phyloP scores from a whole-genome alignment of 805 yeast species.

The Tetrapisispora phaffii region DNA sequence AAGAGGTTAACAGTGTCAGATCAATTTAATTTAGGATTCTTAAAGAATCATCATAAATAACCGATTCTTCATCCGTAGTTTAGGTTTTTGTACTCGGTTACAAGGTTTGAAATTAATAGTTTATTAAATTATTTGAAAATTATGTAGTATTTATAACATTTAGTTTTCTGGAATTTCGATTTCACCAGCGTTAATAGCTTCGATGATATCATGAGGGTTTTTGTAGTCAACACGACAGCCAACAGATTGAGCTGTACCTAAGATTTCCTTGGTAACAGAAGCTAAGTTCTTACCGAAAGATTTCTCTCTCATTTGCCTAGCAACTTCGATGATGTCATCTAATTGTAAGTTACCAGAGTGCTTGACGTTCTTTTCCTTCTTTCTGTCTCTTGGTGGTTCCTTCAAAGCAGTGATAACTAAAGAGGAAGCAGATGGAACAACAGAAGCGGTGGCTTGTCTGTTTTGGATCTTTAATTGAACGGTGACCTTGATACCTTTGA shows the following conservation, averaged over 20 bases:
- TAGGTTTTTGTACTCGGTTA: too few species aligned
- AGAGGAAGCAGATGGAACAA: constrained; percentile 98
- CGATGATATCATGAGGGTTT: constrained; percentile 98
- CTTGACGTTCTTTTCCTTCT: constrained; percentile 99
- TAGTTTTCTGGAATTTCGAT: constrained; percentile 51
- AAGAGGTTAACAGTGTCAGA: too few species aligned
- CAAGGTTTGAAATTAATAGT: constrained; percentile 1
- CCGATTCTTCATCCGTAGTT: too few species aligned
- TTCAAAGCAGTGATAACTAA: constrained; percentile 97
- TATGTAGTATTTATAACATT: constrained; percentile 9
- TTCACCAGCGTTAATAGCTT: constrained; percentile 97
- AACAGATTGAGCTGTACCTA: constrained; percentile 99
- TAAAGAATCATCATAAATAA: too few species aligned
- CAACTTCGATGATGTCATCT: constrained; percentile 92
- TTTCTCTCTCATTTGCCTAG: constrained; percentile 95
- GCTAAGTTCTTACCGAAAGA: constrained; percentile 96
- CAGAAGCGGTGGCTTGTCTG: constrained; percentile 99
- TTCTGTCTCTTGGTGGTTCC: constrained; percentile 99
- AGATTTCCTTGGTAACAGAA: constrained; percentile 95
- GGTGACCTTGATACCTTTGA: constrained; percentile 99
- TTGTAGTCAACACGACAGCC: constrained; percentile 99
- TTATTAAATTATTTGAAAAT: constrained; percentile 5
- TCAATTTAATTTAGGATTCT: too few species aligned
- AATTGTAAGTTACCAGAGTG: constrained; percentile 98
- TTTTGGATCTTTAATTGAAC: constrained; percentile 97